Conservation (phyloP, 257 asterid species). For the Solanum acaule region DNA sequence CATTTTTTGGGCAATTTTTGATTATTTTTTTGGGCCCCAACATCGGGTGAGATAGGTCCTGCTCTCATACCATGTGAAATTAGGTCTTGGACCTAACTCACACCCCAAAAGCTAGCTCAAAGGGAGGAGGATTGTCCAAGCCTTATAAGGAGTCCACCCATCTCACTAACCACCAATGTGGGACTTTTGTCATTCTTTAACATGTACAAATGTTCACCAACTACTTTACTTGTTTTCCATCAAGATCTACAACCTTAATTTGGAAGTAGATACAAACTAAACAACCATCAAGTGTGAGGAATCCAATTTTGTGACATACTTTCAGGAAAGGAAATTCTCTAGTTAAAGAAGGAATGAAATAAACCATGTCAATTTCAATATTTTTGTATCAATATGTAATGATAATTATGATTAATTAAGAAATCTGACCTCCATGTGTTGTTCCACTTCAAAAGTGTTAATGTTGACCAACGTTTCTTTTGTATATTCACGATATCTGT, state of each 20-base stretch:
- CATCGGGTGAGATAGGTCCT: too few species aligned
- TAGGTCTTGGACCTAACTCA: too few species aligned
- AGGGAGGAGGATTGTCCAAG: too few species aligned
- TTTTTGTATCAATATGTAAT: background rate
- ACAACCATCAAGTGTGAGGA: background rate
- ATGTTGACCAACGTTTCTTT: background rate
- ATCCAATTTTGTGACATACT: background rate
- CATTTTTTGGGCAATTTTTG: too few species aligned
- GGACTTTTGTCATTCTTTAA: too few species aligned
- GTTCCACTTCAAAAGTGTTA: background rate
- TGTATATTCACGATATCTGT: background rate
- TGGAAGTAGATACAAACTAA: background rate
- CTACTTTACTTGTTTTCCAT: background rate
- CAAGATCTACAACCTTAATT: background rate
- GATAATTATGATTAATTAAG: background rate
- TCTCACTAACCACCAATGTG: too few species aligned
- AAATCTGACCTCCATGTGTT: background rate
- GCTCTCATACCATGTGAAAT: too few species aligned
- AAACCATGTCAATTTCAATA: background rate
- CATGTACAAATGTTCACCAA: background rate
- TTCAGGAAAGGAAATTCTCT: background rate
- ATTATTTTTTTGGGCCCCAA: too few species aligned
- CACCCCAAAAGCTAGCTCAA: too few species aligned
- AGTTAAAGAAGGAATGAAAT: background rate
- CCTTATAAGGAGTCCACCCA: too few species aligned